Conservation (phyloP, 1,284 basidiomycete genomes). For the Phylloboletellus chloephorus region DNA sequence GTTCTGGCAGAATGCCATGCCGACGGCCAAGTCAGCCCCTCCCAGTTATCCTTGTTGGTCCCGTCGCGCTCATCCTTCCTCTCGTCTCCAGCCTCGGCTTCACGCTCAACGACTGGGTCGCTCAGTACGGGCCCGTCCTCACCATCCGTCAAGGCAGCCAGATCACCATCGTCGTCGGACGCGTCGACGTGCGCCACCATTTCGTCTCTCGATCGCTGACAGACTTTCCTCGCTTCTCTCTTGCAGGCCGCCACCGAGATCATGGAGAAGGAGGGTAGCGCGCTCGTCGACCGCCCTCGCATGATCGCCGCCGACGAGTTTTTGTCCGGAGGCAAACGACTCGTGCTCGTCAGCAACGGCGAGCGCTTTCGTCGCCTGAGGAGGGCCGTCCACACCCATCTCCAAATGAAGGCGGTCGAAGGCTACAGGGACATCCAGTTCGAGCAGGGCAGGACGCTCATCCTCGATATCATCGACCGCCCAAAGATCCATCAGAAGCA, state of each 20-base stretch:
- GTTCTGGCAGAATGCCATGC: constrained; percentile 21
- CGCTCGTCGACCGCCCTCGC: constrained; percentile 32
- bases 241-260: constrained; percentile 32
- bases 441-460: constrained; percentile 31
- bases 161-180: constrained; percentile 28
- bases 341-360: constrained; percentile 22
- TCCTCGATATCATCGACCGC: constrained; percentile 37
- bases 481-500: constrained; percentile 34
- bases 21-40: constrained; percentile 18
- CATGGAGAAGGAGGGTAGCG: constrained; percentile 35
- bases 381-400: constrained; percentile 36
- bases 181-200: constrained; percentile 26
- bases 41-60: too few species aligned
- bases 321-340: constrained; percentile 28
- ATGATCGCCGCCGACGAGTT: constrained; percentile 29
- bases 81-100: constrained; percentile 13
- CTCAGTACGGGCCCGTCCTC: constrained; percentile 34
- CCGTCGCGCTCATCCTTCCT: too few species aligned
- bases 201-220: not conserved
- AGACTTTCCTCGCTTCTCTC: not conserved
- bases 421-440: constrained; percentile 35
- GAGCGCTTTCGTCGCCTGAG: constrained; percentile 29
- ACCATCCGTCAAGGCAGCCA: constrained; percentile 28
- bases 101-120: constrained; percentile 25
- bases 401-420: constrained; percentile 34